Percentiles rank a stretch among this genome's conserved stretches.
Conservation (phyloP, 1,139 yeast species). For the Taiozyma sp. region DNA sequence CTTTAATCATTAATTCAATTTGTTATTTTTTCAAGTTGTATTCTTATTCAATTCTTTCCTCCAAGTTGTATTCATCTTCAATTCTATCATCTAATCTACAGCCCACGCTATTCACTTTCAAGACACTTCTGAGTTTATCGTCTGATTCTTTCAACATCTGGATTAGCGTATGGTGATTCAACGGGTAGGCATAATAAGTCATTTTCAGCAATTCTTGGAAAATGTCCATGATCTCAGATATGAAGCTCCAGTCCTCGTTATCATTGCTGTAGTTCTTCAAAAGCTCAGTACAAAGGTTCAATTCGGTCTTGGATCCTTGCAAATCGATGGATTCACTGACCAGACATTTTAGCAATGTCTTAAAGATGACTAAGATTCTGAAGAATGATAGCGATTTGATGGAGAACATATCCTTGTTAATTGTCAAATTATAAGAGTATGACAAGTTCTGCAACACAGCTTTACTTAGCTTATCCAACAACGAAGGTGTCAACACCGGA, state of each 20-base stretch:
- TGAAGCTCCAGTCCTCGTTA: constrained; percentile 17
- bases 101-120: constrained; percentile 16
- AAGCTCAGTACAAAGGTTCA: constrained; percentile 18
- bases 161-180: background rate
- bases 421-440: constrained; percentile 16
- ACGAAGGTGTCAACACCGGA: constrained; percentile 10
- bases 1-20: background rate
- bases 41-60: constrained; percentile 9
- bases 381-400: constrained; percentile 18
- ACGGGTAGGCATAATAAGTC: constrained; percentile 3
- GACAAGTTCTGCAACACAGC: constrained; percentile 20
- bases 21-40: constrained; percentile 3
- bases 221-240: constrained; percentile 14
- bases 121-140: constrained; percentile 8
- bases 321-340: constrained; percentile 9
- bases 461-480: constrained; percentile 10
- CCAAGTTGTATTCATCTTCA: constrained; percentile 18
- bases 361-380: constrained; percentile 16
- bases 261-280: constrained; percentile 12
- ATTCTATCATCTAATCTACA: constrained; percentile 18
- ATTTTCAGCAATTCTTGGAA: constrained; percentile 18
- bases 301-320: constrained; percentile 18
- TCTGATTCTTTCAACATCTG: constrained; percentile 3
- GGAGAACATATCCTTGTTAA: constrained; percentile 6
- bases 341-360: constrained; percentile 16